Base-by-base conservation (phyloP, 306 rosid genomes). In the Castanospermum australe region DNA sequence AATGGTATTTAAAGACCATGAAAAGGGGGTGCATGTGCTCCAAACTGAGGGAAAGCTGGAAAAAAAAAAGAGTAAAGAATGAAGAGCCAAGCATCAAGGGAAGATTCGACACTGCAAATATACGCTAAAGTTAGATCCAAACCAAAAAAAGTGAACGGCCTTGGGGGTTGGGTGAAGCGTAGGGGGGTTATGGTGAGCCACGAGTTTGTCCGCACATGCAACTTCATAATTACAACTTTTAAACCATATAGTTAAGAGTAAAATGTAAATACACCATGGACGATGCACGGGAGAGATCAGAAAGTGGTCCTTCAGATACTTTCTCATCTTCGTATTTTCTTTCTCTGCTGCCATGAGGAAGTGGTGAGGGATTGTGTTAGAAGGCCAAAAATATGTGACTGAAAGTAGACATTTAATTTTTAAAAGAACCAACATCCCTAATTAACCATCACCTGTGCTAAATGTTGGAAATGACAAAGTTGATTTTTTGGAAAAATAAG, bases 1-100 rank as follows among this genome's bases (percentile, higher is more conserved):
- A 18, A 57, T 36, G 54, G 73, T 68, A 74, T 79, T 79, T 84
- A 84, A 79, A 79, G 81, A 79, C n/a, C 7, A 59, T 45, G 7
- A 47, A 57, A 78, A 72, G 75, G 39, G 13, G 81, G 35, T 41
- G 13, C 69, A 65, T 80, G 77, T 28, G 47, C 75, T 78, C 82
- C 74, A 35, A 51, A 77, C 55, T 38, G 7, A 3, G 73, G 66
- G 61, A 4, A 6, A 2, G 61, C 0, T 2, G 3, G 20, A 51
- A 54, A 21, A 54, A 54, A 3, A 6, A 62, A 33, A 61, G 15
- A 2, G 0, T 5, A 1, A 14, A 60, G 1, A 28, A 59, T 22
- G 21, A 60, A 30, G 41, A 60, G 11, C 21, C 41, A 5, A 3
- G 4, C 28, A 54, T 54, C 15, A 57, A 25, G 18, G n/a, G 33